These are phyloP conservation scores for Ogataea pilisensis DNA, from an alignment of 805 yeast species.

Conservation along the genomic window DNA sequence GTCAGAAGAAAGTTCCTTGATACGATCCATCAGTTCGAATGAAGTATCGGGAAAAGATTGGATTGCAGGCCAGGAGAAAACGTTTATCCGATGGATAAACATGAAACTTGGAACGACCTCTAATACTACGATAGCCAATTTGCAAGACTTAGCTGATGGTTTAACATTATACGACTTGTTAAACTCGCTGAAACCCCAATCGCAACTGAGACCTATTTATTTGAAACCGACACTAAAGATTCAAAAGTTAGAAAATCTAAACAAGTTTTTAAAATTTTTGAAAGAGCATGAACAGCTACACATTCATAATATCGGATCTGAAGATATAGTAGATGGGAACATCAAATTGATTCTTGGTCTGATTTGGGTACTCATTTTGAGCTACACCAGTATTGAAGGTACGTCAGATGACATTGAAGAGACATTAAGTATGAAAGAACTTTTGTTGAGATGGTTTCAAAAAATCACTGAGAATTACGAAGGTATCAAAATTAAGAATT, in stretches of 20 bases:
- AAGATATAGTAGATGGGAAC: constrained; percentile 46
- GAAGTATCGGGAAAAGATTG: constrained; percentile 27
- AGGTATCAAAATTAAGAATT: constrained; percentile 41
- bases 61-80: constrained; percentile 42
- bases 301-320: constrained; percentile 43
- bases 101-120: constrained; percentile 27
- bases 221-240: constrained; percentile 38
- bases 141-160: constrained; percentile 39
- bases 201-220: constrained; percentile 24
- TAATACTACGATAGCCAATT: constrained; percentile 23
- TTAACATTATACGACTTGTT: constrained; percentile 35
- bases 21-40: constrained; percentile 4
- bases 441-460: constrained; percentile 53
- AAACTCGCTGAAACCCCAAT: constrained; percentile 26
- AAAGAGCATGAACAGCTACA: constrained; percentile 35
- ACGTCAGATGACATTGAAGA: constrained; percentile 7
- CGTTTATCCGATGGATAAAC: constrained; percentile 49
- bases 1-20: constrained; percentile 2
- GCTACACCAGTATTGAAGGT: constrained; percentile 29
- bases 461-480: constrained; percentile 35
- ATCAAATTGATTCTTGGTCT: constrained; percentile 44
- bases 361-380: constrained; percentile 45
- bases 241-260: constrained; percentile 46
- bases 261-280: constrained; percentile 39
- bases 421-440: constrained; percentile 31